Conservation (phyloP, 345 rosid species). For the Fremontodendron californicum region DNA sequence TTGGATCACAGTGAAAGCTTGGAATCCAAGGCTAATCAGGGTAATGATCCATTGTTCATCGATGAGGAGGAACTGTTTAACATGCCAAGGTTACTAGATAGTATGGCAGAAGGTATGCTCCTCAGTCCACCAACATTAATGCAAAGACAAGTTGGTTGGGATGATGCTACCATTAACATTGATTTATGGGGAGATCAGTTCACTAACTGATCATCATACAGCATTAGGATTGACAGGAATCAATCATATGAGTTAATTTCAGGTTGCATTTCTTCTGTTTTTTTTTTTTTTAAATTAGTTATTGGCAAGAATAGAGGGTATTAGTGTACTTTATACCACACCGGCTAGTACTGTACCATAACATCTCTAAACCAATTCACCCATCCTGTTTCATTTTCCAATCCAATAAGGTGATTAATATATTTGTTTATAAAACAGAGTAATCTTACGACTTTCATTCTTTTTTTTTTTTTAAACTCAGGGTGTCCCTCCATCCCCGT, state of each 20-base stretch:
- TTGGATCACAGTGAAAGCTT: background rate
- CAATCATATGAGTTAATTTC: background rate
- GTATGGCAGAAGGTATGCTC: slow-evolving; percentile 28
- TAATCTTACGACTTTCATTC: too few relatives aligned
- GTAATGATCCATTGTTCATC: background rate
- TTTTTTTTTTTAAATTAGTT: too few relatives aligned
- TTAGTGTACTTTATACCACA: too few relatives aligned
- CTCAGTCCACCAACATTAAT: slow-evolving; percentile 13
- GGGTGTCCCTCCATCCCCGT: too few relatives aligned
- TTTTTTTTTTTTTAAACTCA: too few relatives aligned
- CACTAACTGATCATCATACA: background rate
- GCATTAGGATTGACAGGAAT: background rate
- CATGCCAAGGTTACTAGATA: slow-evolving; percentile 20
- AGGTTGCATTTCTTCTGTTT: background rate
- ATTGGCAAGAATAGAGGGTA: background rate
- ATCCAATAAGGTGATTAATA: too few relatives aligned
- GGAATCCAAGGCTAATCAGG: background rate
- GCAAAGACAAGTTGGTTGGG: slow-evolving; percentile 10
- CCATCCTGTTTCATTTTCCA: too few relatives aligned
- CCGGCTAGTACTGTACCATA: too few relatives aligned
- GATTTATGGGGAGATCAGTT: slow-evolving; percentile 7
- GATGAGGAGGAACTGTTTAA: slow-evolving; percentile 28
- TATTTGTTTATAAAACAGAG: too few relatives aligned
- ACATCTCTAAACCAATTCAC: too few relatives aligned
- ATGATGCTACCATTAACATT: slow-evolving; percentile 10